Evolutionary conservation across 495 filamentous ascomycete species (phyloP), one percentile per base, ranked within the genome.

Genomic region (Tuber brumale): DNA sequence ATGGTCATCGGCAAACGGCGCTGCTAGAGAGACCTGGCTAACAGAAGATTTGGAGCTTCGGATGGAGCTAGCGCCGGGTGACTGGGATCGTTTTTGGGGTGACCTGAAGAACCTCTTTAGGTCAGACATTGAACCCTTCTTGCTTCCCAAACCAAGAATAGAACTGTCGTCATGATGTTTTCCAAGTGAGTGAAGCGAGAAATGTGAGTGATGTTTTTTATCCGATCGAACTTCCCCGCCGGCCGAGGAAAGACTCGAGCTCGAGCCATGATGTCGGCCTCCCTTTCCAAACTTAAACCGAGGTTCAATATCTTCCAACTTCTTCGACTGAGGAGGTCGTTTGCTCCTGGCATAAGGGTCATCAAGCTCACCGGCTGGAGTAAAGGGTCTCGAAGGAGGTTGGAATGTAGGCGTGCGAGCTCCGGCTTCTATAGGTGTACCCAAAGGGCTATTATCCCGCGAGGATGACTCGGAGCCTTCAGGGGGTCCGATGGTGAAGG

Each of bases 1-100:
- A 83, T 97, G 94, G 81, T 97, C 94, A 83, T 98, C 94, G 23
- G 91, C 93, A 83, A 98, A 99, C 5, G 95, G 96, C 48, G 90
- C 82, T 88, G 92, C 35, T 90, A 66, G 83, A 12, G 85, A 82
- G 87, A 82, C 87, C 87, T 75, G 87, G 87, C 46, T 84, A 66
- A 81, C 42, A 88, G 86, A 41, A 91, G 91, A 31, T 89, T 91
- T 78, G 86, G 85, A 27, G 84, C 83, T 39, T 89, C 91, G 46
- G 91, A 93, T 69, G 89, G 87, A 23, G 87, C 81, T 51, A 91
- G 88, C 83, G 93, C 96, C 73, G 86, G 85, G 81, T 90, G 92
- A 84, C 89, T 87, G 79, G 86, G 87, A 66, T 87, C 87, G 41
- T 89, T 88, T 72, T 85, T 91, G 83, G 90, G 85, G 76, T 90